phyloP scores from a whole-genome alignment of 176 grass and related monocot species.

The Carex parvula region DNA sequence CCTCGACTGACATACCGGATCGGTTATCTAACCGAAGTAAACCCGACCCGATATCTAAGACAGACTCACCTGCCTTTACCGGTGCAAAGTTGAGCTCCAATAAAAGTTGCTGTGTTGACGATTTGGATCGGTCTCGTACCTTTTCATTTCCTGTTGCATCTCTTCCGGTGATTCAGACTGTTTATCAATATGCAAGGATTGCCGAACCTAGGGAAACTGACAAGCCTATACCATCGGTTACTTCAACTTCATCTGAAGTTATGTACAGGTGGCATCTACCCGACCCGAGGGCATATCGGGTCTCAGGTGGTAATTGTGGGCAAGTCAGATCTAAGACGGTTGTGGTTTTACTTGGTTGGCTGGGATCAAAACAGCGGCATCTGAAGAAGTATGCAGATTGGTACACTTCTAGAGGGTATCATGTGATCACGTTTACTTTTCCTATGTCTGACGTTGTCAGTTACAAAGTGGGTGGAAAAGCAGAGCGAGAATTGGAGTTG shows the following conservation, averaged over 20 bases:
- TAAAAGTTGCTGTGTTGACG: constrained; percentile 4
- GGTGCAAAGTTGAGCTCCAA: neutral
- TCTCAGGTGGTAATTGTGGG: neutral
- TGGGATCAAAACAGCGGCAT: constrained; percentile 91
- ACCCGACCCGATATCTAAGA: neutral
- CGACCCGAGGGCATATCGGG: constrained; percentile 29
- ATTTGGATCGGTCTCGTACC: neutral
- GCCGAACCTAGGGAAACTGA: constrained; percentile 17
- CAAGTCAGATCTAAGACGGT: constrained; percentile 52
- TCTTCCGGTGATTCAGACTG: constrained; percentile 43
- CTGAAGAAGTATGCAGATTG: constrained; percentile 81
- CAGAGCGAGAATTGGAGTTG: constrained; percentile 62
- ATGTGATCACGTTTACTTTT: constrained; percentile 82
- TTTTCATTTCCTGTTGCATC: constrained; percentile 35
- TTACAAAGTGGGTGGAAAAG: constrained; percentile 64
- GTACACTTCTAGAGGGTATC: constrained; percentile 85
- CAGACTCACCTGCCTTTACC: constrained; percentile 22
- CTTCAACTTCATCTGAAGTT: constrained; percentile 47
- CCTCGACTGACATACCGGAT: constrained; percentile 54
- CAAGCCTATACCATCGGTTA: neutral
- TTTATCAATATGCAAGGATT: constrained; percentile 71
- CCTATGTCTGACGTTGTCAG: constrained; percentile 77
- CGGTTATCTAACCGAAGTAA: constrained; percentile 37
- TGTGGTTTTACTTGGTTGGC: constrained; percentile 82
- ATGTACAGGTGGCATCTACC: constrained; percentile 90